Conservation (phyloP, 2,329 filamentous ascomycete genomes). For the Microascus cirrosus region DNA sequence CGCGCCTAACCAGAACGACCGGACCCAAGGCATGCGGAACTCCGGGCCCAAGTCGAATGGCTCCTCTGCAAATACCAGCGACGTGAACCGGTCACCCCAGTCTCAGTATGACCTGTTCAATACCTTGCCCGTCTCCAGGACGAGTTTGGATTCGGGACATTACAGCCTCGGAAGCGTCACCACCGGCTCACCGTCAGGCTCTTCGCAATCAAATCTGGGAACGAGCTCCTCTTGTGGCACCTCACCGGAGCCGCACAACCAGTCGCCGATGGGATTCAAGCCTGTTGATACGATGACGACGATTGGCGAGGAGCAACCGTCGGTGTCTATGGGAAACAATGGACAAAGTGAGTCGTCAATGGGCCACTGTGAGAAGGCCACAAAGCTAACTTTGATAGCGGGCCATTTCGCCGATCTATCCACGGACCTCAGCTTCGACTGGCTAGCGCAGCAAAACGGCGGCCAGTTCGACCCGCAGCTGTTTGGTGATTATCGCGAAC, state of each 20-base stretch:
- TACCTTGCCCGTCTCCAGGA: slow-evolving; percentile 28
- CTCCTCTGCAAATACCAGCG: not conserved
- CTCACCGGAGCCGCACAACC: slow-evolving; percentile 64
- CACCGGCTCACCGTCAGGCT: slow-evolving; percentile 54
- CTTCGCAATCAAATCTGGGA: slow-evolving; percentile 47
- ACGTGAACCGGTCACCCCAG: not conserved
- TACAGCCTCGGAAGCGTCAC: slow-evolving; percentile 35
- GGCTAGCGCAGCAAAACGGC: slow-evolving; percentile 68
- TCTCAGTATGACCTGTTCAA: not conserved
- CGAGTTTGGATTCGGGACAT: slow-evolving; percentile 37
- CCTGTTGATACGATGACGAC: slow-evolving; percentile 51
- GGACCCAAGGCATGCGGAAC: not conserved
- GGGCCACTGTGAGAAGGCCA: slow-evolving; percentile 14
- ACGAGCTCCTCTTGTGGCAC: slow-evolving; percentile 61
- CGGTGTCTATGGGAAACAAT: not conserved
- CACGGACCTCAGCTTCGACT: slow-evolving; percentile 49
- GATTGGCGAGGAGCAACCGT: slow-evolving; percentile 51
- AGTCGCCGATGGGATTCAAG: slow-evolving; percentile 58
- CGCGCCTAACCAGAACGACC: not conserved
- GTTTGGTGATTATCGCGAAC: slow-evolving; percentile 86
- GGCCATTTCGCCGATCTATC: slow-evolving; percentile 4
- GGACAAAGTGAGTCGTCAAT: not conserved
- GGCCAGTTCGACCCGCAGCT: slow-evolving; percentile 84
- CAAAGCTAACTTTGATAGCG: slow-evolving; percentile 14
- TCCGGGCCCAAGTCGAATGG: slow-evolving; percentile 1